These are phyloP conservation scores for Austroboletus novae-zelandiae DNA, from an alignment of 1,284 basidiomycete species.

Conservation along the genomic window DNA sequence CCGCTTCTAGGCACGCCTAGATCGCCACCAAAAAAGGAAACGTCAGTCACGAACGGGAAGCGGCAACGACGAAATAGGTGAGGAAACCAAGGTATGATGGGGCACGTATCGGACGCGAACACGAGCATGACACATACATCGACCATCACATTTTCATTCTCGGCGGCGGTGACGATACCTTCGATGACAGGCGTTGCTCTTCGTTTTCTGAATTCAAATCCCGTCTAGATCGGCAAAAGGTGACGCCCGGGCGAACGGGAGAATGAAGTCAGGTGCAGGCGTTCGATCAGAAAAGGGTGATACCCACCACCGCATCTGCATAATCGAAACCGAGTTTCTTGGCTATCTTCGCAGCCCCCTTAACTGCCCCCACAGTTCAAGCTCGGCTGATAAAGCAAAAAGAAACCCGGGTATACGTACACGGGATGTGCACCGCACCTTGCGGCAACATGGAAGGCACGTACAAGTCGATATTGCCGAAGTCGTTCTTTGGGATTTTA, in stretches of 20 bases:
- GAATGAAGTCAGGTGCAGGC: slow-evolving; percentile 5
- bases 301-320: slow-evolving; percentile 86
- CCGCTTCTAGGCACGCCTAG: slow-evolving; percentile 83
- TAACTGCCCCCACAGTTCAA: slow-evolving; percentile 51
- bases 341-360: slow-evolving; percentile 87
- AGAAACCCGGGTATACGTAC: slow-evolving; percentile 47
- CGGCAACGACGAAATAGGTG: not conserved
- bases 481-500: slow-evolving; percentile 90
- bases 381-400: slow-evolving; percentile 4
- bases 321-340: slow-evolving; percentile 84
- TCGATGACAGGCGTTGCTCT: slow-evolving; percentile 82
- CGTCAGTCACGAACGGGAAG: slow-evolving; percentile 9
- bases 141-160: slow-evolving; percentile 74
- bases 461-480: slow-evolving; percentile 97
- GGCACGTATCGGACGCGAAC: slow-evolving; percentile 1
- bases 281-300: slow-evolving; percentile 22
- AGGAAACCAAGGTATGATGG: not conserved
- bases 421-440: slow-evolving; percentile 86
- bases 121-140: slow-evolving; percentile 53
- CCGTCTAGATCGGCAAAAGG: slow-evolving; percentile 51
- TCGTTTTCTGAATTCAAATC: slow-evolving; percentile 95
- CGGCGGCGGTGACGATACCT: slow-evolving; percentile 85
- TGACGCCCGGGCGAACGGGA: not conserved
- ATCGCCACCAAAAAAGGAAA: slow-evolving; percentile 11
- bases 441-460: slow-evolving; percentile 91